Evolutionary conservation across 1,284 basidiomycete species (phyloP).

Genomic region (Cryptococcus jaspeensis): DNA sequence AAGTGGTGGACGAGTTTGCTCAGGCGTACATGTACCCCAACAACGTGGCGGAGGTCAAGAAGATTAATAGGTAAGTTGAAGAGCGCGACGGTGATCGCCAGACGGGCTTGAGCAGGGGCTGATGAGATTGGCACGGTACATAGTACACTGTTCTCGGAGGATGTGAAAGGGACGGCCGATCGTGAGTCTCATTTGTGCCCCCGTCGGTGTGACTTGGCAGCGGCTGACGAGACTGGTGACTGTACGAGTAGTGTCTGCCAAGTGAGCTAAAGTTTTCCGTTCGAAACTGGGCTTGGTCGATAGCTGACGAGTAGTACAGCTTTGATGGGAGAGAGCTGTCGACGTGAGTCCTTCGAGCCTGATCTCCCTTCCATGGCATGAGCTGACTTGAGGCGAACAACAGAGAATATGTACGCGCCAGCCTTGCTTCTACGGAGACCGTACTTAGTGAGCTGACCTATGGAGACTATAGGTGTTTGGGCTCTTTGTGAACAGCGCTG

Average conservation of each 20-base stretch:
- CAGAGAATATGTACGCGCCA: conserved; percentile 8
- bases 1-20: conserved; percentile 12
- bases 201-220: background rate
- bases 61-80: conserved; percentile 17
- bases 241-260: conserved; percentile 10
- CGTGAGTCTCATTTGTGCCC: conserved; percentile 22
- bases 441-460: background rate
- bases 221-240: conserved; percentile 5
- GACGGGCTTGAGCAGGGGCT: no score
- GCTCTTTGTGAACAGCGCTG: conserved; percentile 19
- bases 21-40: conserved; percentile 16
- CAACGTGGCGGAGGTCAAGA: conserved; percentile 14
- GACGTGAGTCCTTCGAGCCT: conserved; percentile 9
- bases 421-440: no score
- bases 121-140: background rate
- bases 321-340: conserved; percentile 19
- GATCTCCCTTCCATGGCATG: background rate
- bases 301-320: conserved; percentile 1
- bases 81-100: no score
- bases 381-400: no score
- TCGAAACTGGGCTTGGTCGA: no score
- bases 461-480: conserved; percentile 23
- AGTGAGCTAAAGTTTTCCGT: no score
- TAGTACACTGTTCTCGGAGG: conserved; percentile 25
- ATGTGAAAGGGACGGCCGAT: conserved; percentile 24